Conservation (phyloP, 2,329 filamentous ascomycete genomes). For the Lachnellula hyalina region DNA sequence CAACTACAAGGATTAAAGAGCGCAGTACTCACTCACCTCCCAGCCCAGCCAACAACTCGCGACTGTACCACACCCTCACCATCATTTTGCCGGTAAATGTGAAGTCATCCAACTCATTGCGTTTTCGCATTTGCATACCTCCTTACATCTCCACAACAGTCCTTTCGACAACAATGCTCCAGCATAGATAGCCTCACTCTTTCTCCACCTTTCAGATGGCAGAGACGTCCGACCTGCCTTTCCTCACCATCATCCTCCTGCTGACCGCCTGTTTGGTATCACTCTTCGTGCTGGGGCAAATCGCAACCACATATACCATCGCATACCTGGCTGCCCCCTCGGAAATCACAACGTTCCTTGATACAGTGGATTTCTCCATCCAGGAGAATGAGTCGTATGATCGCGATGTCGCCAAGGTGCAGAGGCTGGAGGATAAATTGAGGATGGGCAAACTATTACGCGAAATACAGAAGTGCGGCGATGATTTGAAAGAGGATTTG, state of each 20-base stretch:
- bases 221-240: conserved; percentile 24
- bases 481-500: conserved; percentile 57
- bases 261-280: conserved; percentile 54
- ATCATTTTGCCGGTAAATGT: not conserved
- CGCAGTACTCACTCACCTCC: not conserved
- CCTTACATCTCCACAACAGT: not conserved
- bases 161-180: conserved; percentile 11
- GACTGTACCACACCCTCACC: not conserved
- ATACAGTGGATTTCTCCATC: conserved; percentile 53
- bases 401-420: conserved; percentile 51
- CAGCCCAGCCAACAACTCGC: not conserved
- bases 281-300: conserved; percentile 48
- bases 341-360: conserved; percentile 53
- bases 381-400: conserved; percentile 61
- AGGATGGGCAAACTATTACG: conserved; percentile 52
- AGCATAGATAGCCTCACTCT: conserved; percentile 8
- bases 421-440: conserved; percentile 57
- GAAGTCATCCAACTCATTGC: not conserved
- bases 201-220: conserved; percentile 22
- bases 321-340: conserved; percentile 54
- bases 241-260: conserved; percentile 45
- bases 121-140: not conserved
- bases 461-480: conserved; percentile 56
- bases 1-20: conserved; percentile 2
- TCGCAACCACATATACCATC: conserved; percentile 45